Conservation (phyloP, 768 basidiomycete species). For the Pisolithus microcarpus region DNA sequence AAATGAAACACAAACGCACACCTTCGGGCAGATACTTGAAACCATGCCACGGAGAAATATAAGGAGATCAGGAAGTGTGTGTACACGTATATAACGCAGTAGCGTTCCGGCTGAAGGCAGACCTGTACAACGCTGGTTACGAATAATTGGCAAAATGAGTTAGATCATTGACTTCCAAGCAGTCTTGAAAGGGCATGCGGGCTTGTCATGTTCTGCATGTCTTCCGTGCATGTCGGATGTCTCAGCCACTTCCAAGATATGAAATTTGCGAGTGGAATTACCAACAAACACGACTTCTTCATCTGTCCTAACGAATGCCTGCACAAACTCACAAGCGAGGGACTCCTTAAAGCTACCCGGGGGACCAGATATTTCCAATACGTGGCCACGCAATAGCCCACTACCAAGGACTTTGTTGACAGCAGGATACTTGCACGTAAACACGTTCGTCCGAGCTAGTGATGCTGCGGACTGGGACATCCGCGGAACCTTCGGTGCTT, state of each 20-base stretch:
- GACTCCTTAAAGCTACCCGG: constrained; percentile 64
- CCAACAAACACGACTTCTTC: constrained; percentile 62
- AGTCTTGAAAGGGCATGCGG: constrained; percentile 30
- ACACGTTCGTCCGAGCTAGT: constrained; percentile 18
- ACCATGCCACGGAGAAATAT: constrained; percentile 51
- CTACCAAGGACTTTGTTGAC: constrained; percentile 57
- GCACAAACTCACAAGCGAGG: constrained; percentile 44
- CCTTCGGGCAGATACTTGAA: constrained; percentile 42
- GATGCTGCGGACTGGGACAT: constrained; percentile 55
- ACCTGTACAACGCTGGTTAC: constrained; percentile 28
- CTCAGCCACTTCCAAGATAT: constrained; percentile 2
- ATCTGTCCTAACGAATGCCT: constrained; percentile 38
- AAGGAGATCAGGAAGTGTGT: constrained; percentile 48
- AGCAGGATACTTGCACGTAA: constrained; percentile 31
- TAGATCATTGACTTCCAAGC: constrained; percentile 17
- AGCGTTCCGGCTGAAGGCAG: constrained; percentile 30
- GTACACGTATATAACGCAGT: constrained; percentile 28
- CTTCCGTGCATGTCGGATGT: constrained; percentile 18
- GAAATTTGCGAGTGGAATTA: constrained; percentile 18
- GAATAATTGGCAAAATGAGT: constrained; percentile 2
- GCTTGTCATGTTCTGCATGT: constrained; percentile 44
- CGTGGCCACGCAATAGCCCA: constrained; percentile 52
- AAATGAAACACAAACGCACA: constrained; percentile 24
- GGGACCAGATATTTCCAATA: constrained; percentile 71
- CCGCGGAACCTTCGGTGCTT: constrained; percentile 24